Evolutionary conservation across 345 rosid genomes (phyloP).

Genomic region (Aegle marmelos): DNA sequence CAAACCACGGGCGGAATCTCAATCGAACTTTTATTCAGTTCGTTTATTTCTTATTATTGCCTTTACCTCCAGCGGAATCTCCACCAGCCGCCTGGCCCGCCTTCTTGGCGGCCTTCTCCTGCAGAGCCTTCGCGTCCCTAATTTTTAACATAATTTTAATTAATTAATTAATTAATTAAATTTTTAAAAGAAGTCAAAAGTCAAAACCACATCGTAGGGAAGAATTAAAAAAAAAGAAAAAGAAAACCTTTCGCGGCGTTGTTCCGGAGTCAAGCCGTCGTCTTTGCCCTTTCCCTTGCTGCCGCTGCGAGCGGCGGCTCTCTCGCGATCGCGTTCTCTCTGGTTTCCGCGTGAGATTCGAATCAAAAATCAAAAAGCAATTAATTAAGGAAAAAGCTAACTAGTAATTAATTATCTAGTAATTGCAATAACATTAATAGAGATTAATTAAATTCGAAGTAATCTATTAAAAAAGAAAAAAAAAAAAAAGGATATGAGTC

Average conservation of each 20-base stretch:
- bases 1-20: not conserved
- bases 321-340: conserved; percentile 56
- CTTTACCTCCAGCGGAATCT: conserved; percentile 33
- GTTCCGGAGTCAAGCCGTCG: conserved; percentile 59
- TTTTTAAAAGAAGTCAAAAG: not conserved
- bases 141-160: no score
- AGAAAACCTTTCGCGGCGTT: conserved; percentile 49
- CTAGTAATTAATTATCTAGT: no score
- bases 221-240: no score
- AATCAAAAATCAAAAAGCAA: not conserved
- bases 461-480: not conserved
- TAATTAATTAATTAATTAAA: no score
- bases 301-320: conserved; percentile 37
- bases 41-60: conserved; percentile 25
- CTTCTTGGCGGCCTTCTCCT: conserved; percentile 84
- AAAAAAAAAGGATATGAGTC: conserved; percentile 33
- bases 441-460: not conserved
- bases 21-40: not conserved
- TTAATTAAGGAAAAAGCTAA: conserved; percentile 25
- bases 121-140: conserved; percentile 90
- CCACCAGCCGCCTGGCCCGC: conserved; percentile 66
- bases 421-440: not conserved
- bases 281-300: conserved; percentile 30
- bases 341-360: conserved; percentile 49
- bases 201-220: not conserved